Conservation (phyloP, 1,284 basidiomycete genomes). For the Quambalaria eucalypti region DNA sequence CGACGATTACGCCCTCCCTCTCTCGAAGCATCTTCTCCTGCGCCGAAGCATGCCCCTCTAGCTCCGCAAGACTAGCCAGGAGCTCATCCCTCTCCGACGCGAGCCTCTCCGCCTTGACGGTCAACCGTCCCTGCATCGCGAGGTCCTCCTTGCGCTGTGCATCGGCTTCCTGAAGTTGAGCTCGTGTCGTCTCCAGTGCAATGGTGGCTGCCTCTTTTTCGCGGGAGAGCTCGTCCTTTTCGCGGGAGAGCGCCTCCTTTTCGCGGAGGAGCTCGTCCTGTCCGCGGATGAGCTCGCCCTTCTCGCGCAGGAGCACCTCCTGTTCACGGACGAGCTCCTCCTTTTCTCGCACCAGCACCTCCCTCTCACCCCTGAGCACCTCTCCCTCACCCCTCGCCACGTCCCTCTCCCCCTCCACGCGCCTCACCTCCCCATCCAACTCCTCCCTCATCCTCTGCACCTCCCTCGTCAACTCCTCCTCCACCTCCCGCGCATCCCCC, state of each 20-base stretch:
- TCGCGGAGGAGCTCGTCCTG: no score
- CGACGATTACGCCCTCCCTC: background rate
- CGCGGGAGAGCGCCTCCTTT: no score
- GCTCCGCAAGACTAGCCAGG: background rate
- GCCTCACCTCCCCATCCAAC: no score
- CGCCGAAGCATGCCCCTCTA: background rate
- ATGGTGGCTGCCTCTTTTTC: background rate
- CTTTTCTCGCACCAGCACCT: background rate
- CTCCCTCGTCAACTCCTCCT: no score
- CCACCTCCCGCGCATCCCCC: no score
- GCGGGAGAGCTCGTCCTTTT: no score
- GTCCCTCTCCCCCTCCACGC: background rate
- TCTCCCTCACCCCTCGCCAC: background rate
- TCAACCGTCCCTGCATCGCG: background rate
- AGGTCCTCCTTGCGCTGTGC: background rate
- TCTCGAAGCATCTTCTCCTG: background rate
- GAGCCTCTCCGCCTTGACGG: background rate
- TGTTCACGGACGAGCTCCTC: background rate
- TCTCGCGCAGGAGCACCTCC: background rate
- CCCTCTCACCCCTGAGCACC: background rate
- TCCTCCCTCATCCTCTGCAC: no score
- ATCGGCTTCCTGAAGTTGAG: background rate
- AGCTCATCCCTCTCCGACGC: background rate
- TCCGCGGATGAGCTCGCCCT: background rate
- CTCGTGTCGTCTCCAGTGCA: background rate